Percentiles rank a stretch among this genome's conserved stretches.
Conservation (phyloP, 2,329 filamentous ascomycete genomes). For the Fusarium sp. region DNA sequence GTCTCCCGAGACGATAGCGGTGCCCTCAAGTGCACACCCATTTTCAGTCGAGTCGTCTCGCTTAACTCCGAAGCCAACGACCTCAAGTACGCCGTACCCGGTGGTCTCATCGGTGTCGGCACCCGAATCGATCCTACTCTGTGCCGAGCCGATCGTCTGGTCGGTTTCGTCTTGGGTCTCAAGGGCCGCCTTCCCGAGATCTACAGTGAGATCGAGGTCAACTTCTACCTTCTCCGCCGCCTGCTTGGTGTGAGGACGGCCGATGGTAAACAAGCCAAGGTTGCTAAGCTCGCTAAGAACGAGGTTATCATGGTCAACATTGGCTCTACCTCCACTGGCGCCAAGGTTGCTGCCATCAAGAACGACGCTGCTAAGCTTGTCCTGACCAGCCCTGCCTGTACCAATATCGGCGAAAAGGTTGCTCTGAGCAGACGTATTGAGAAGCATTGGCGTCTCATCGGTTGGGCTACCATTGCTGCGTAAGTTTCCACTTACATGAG, state of each 20-base stretch:
- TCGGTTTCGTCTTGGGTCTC: constrained; percentile 96
- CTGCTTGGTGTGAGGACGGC: constrained; percentile 96
- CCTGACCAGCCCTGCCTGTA: constrained; percentile 93
- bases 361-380: constrained; percentile 96
- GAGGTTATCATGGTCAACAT: constrained; percentile 99
- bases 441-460: constrained; percentile 97
- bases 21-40: constrained; percentile 94
- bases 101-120: constrained; percentile 97
- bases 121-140: constrained; percentile 97
- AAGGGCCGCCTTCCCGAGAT: constrained; percentile 94
- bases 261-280: constrained; percentile 99
- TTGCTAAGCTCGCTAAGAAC: constrained; percentile 97
- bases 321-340: constrained; percentile 94
- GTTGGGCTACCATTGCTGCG: constrained; percentile 84
- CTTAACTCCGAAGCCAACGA: constrained; percentile 98
- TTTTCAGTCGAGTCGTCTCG: constrained; percentile 93
- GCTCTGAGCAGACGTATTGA: constrained; percentile 95
- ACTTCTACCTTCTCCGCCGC: constrained; percentile 96
- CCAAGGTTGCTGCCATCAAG: constrained; percentile 96
- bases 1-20: constrained; percentile 94
- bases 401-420: constrained; percentile 97
- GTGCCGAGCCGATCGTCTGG: constrained; percentile 97
- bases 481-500: constrained; percentile 51
- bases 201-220: constrained; percentile 98
- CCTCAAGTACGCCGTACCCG: constrained; percentile 96